Evolutionary conservation across 1,284 basidiomycete species (phyloP).

Genomic region (Pisolithus thermaeus): DNA sequence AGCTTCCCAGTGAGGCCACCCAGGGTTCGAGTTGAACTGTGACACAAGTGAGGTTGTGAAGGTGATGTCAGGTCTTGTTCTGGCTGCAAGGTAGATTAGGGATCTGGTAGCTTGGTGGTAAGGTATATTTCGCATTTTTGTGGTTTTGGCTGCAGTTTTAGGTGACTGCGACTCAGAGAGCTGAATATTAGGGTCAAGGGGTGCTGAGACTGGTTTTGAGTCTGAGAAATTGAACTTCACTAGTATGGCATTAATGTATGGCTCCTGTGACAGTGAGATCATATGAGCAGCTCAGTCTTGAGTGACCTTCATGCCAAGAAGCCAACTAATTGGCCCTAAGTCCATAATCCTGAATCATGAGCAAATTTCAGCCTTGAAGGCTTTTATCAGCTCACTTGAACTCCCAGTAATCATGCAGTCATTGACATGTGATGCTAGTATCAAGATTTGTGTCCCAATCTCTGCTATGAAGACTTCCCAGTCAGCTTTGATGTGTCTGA

Average conservation of each 20-base stretch:
- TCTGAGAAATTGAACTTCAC: neutral
- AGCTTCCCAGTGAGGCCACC: constrained; percentile 3
- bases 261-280: constrained; percentile 9
- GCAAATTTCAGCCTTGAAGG: neutral
- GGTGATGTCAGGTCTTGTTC: constrained; percentile 4
- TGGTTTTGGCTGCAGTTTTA: neutral
- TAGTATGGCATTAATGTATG: constrained; percentile 25
- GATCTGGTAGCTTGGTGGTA: constrained; percentile 5
- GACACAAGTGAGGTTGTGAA: neutral
- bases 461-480: neutral
- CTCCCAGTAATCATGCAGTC: neutral
- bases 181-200: no score
- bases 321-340: constrained; percentile 1
- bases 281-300: neutral
- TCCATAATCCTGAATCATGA: neutral
- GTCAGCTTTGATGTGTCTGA: no score
- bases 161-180: neutral
- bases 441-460: neutral
- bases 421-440: neutral
- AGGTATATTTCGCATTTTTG: neutral
- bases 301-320: neutral
- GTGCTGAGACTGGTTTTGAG: constrained; percentile 22
- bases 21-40: constrained; percentile 1
- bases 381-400: neutral
- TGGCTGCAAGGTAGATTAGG: constrained; percentile 16